Evolutionary conservation across 192 early-diverging fungal genomes (phyloP).

Genomic region (Umbelopsis isabellina): DNA sequence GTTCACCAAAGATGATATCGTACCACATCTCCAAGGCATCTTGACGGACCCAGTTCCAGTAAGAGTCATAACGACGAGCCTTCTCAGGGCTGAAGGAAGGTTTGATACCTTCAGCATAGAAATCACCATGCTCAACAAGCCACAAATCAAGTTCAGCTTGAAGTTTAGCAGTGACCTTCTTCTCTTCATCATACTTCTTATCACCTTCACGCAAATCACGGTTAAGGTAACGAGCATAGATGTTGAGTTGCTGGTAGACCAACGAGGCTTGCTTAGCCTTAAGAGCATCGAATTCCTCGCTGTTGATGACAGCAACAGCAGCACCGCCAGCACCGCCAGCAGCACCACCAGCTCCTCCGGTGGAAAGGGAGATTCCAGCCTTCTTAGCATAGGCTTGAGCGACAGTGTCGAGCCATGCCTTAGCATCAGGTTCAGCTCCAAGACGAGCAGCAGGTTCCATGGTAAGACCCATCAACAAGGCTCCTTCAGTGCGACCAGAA

Average conservation of each 20-base stretch:
- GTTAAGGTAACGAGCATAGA: conserved; percentile 80
- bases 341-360: conserved; percentile 50
- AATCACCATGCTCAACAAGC: conserved; percentile 90
- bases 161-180: conserved; percentile 63
- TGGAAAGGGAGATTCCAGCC: conserved; percentile 66
- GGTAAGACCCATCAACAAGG: conserved; percentile 76
- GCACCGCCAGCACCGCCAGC: conserved; percentile 57
- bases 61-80: conserved; percentile 90
- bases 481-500: conserved; percentile 70
- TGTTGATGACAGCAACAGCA: conserved; percentile 76
- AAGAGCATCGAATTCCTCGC: conserved; percentile 81
- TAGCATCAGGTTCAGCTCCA: conserved; percentile 71
- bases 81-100: conserved; percentile 84
- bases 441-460: conserved; percentile 86
- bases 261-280: conserved; percentile 73
- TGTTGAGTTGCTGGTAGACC: conserved; percentile 76
- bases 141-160: conserved; percentile 89
- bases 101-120: conserved; percentile 88
- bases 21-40: conserved; percentile 88
- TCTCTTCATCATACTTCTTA: conserved; percentile 66
- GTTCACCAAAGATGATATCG: conserved; percentile 89
- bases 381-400: conserved; percentile 72
- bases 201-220: conserved; percentile 75
- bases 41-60: conserved; percentile 97
- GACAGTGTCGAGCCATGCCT: conserved; percentile 77